Percentiles rank a stretch among this genome's conserved stretches.
phyloP scores from a whole-genome alignment of 805 yeast species.

The Myxozyma kluyveri region DNA sequence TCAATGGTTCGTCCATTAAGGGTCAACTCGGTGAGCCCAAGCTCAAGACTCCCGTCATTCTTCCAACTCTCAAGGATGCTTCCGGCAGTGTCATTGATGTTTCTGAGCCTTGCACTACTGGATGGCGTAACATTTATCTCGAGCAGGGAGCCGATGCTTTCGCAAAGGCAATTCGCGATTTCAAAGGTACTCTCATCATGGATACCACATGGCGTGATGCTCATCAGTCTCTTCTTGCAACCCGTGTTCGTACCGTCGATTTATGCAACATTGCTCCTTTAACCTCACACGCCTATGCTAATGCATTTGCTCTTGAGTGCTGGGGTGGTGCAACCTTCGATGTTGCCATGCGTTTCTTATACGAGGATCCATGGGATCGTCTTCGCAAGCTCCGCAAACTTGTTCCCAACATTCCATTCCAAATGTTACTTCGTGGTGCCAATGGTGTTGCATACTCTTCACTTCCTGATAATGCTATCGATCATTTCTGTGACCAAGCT shows the following conservation, averaged over 20 bases:
- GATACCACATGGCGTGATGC: constrained; percentile 99
- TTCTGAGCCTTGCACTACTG: constrained; percentile 57
- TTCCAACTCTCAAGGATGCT: constrained; percentile 69
- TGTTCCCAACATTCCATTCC: constrained; percentile 98
- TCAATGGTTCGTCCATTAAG: constrained; percentile 91
- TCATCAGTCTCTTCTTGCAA: constrained; percentile 94
- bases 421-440: constrained; percentile 98
- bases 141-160: constrained; percentile 85
- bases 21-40: constrained; percentile 95
- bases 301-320: constrained; percentile 95
- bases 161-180: constrained; percentile 79
- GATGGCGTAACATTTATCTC: constrained; percentile 89
- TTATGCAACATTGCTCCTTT: constrained; percentile 87
- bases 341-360: constrained; percentile 95
- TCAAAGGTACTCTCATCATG: constrained; percentile 87
- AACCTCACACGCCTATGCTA: constrained; percentile 83
- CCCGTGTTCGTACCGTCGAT: constrained; percentile 94
- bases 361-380: constrained; percentile 99
- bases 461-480: constrained; percentile 97
- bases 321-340: constrained; percentile 99
- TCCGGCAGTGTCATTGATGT: constrained; percentile 64
- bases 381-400: constrained; percentile 78
- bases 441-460: constrained; percentile 99
- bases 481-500: constrained; percentile 93
- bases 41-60: constrained; percentile 65